A percentile compares a stretch with the other conserved stretches of the same genome.
These are phyloP conservation scores for Galeopsis tetrahit DNA, from an alignment of 257 asterid species.

Conservation along the genomic window DNA sequence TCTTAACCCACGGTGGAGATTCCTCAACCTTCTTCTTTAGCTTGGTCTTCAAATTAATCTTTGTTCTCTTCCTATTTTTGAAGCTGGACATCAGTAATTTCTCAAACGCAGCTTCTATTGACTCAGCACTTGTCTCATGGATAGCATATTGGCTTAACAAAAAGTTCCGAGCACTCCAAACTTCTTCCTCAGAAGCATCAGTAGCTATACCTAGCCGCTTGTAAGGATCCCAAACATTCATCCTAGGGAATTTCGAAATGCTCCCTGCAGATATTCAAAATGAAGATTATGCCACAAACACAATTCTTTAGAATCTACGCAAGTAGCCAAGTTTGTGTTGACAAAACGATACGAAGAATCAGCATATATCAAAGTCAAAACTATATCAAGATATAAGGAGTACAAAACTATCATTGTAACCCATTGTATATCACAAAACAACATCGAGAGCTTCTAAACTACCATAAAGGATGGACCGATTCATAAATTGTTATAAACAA, in stretches of 20 bases:
- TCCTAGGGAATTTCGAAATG: slow-evolving; percentile 60
- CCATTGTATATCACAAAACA: slow-evolving; percentile 7
- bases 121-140: slow-evolving; percentile 83
- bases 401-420: neutral
- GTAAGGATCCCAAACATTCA: slow-evolving; percentile 86
- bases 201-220: slow-evolving; percentile 80
- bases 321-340: slow-evolving; percentile 5
- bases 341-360: neutral
- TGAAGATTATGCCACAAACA: slow-evolving; percentile 16
- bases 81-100: slow-evolving; percentile 83
- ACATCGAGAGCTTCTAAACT: slow-evolving; percentile 6
- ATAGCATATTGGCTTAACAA: slow-evolving; percentile 72
- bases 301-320: neutral
- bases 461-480: neutral
- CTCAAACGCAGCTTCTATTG: slow-evolving; percentile 95
- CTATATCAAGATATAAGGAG: slow-evolving; percentile 1
- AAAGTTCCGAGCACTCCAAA: slow-evolving; percentile 95
- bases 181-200: slow-evolving; percentile 93
- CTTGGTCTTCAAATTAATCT: slow-evolving; percentile 86
- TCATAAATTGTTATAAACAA: neutral
- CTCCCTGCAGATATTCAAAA: slow-evolving; percentile 50
- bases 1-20: slow-evolving; percentile 96
- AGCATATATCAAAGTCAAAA: slow-evolving; percentile 6
- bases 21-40: slow-evolving; percentile 94
- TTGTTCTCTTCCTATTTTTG: slow-evolving; percentile 76